Conservation (phyloP, 768 basidiomycete genomes). For the Rubroboletus pulcherrimus region DNA sequence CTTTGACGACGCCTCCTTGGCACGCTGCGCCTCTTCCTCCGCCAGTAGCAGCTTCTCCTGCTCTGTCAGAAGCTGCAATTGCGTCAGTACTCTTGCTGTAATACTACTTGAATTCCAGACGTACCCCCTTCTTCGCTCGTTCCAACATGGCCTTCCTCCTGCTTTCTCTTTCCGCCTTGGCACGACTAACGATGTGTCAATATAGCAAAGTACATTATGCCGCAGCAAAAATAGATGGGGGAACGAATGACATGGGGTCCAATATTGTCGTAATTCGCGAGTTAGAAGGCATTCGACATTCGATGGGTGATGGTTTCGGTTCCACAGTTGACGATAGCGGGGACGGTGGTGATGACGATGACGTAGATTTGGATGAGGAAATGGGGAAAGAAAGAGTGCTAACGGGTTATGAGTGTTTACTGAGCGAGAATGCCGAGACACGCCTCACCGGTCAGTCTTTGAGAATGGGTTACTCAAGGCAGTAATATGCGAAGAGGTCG, state of each 20-base stretch:
- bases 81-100: not conserved
- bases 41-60: conserved; percentile 62
- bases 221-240: conserved; percentile 61
- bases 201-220: conserved; percentile 45
- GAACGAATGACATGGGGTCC: conserved; percentile 51
- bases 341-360: not conserved
- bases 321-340: conserved; percentile 6
- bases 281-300: conserved; percentile 31
- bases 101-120: conserved; percentile 20
- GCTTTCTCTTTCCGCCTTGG: conserved; percentile 71
- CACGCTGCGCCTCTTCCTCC: conserved; percentile 44
- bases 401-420: conserved; percentile 65
- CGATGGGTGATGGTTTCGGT: conserved; percentile 16
- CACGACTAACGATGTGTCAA: conserved; percentile 47
- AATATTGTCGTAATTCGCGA: conserved; percentile 33
- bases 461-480: conserved; percentile 37
- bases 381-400: conserved; percentile 38
- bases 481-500: conserved; percentile 11
- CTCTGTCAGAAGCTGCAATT: conserved; percentile 51
- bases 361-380: conserved; percentile 20
- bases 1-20: conserved; percentile 26
- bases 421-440: conserved; percentile 25
- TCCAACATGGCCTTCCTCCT: conserved; percentile 65
- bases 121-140: conserved; percentile 72
- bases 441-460: conserved; percentile 62